Evolutionary conservation across 2,329 filamentous ascomycete genomes (phyloP), one percentile per base, ranked within the genome.

Genomic region (Penicillium rolfsii): DNA sequence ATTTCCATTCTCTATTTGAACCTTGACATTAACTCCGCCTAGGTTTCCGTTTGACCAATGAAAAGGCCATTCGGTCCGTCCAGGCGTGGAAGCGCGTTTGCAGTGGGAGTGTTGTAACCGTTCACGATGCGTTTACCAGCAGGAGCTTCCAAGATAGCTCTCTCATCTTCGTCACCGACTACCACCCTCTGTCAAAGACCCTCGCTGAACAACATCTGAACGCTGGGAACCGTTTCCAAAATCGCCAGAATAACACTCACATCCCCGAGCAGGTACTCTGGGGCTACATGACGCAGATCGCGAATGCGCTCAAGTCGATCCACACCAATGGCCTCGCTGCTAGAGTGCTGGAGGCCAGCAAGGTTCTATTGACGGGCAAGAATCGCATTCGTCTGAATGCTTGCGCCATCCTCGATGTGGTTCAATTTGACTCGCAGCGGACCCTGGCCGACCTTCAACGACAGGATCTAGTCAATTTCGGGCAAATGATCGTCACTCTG

Each of bases 101-200:
- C 71, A 94, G 89, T 70, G 90, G 88, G 59, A 91, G 87, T 66
- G 86, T 98, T 22, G 94, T 98, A 33, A 90, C 89, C 0, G 86
- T 96, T 8, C 89, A 96, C 70, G 93, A 97, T 76, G 92, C 91
- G 0, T 99, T 99, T 71, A 99, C 95, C 0, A 96, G 92, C 12
- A 84, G 93, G 63, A 91, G 90, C 28, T 99, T 99, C 76, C 91
- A 92, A 58, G 95, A 98, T 75, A 96, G 91, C 77, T 98, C 95
- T 3, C 84, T 99, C 57, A 90, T 99, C 52, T 90, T 99, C 71
- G 93, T 96, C 26, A 95, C 92, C 63, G 92, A 96, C 74, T 99
- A 97, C 72, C 91, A 95, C 71, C 94, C 95, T 1, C 83, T 95
- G 22, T 91, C 94, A 2, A 96, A 95, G 76, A 97, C 94, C 0